Conservation (phyloP, 331 rosid genomes). For the Acacia concinna region DNA sequence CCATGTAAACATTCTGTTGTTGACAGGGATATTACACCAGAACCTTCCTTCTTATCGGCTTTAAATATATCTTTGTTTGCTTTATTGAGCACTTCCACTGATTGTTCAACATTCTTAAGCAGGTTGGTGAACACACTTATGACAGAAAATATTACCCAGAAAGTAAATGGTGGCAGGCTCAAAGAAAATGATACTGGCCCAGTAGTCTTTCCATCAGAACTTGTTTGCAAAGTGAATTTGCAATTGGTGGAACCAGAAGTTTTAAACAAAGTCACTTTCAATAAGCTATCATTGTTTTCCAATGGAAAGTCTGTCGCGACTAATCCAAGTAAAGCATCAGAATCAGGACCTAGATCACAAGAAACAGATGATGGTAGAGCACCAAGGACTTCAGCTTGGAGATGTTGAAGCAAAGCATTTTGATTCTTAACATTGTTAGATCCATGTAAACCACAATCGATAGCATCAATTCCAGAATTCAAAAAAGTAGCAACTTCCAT, state of each 20-base stretch:
- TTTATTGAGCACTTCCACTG: constrained; percentile 42
- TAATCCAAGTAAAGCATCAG: constrained; percentile 44
- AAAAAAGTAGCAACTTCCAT: constrained; percentile 62
- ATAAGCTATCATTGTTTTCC: constrained; percentile 44
- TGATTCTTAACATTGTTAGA: constrained; percentile 33
- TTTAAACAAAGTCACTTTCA: constrained; percentile 66
- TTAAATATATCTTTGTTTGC: constrained; percentile 36
- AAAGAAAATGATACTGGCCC: constrained; percentile 64
- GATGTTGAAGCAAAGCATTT: constrained; percentile 42
- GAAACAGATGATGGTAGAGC: constrained; percentile 62
- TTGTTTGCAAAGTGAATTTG: constrained; percentile 52
- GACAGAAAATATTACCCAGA: constrained; percentile 75
- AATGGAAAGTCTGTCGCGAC: constrained; percentile 48
- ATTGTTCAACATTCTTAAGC: constrained; percentile 49
- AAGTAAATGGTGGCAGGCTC: constrained; percentile 62
- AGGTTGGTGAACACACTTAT: constrained; percentile 47
- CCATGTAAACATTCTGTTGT: constrained; percentile 55
- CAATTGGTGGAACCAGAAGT: constrained; percentile 63
- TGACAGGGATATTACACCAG: constrained; percentile 49
- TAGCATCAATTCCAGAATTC: constrained; percentile 43
- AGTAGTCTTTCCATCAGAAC: constrained; percentile 47
- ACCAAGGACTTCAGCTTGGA: constrained; percentile 69
- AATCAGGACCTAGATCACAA: constrained; percentile 40
- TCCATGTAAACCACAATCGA: constrained; percentile 27
- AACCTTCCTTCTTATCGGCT: constrained; percentile 43